Evolutionary conservation across 345 rosid genomes (phyloP).

Genomic region (Eutrema heterophyllum): DNA sequence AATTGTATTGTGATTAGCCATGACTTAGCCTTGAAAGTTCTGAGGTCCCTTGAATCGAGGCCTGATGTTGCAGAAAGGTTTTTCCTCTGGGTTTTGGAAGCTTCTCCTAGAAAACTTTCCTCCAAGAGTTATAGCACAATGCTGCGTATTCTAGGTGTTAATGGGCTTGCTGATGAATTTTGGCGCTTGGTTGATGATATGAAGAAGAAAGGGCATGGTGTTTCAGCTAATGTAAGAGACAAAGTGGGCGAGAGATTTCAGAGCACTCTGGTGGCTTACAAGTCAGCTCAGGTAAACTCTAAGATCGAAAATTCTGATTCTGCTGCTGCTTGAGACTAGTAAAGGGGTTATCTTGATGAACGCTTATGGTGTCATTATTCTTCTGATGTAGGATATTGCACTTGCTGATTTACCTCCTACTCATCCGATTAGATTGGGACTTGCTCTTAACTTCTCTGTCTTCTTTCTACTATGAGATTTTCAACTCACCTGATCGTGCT

Average conservation of each 20-base stretch:
- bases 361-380: neutral
- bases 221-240: slow-evolving; percentile 57
- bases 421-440: slow-evolving; percentile 96
- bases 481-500: slow-evolving; percentile 98
- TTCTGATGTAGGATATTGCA: slow-evolving; percentile 73
- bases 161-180: slow-evolving; percentile 58
- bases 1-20: slow-evolving; percentile 39
- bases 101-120: slow-evolving; percentile 41
- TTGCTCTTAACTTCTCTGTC: slow-evolving; percentile 98
- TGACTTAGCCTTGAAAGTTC: slow-evolving; percentile 50
- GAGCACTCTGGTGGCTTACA: slow-evolving; percentile 90
- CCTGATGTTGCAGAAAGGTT: slow-evolving; percentile 60
- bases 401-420: slow-evolving; percentile 90
- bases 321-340: neutral
- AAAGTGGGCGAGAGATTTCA: slow-evolving; percentile 53
- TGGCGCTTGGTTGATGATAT: slow-evolving; percentile 64
- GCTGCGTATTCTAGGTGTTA: slow-evolving; percentile 55
- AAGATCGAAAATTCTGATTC: neutral
- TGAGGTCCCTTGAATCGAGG: slow-evolving; percentile 43
- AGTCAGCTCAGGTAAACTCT: slow-evolving; percentile 83
- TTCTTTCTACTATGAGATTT: slow-evolving; percentile 98
- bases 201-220: slow-evolving; percentile 81
- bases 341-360: neutral
- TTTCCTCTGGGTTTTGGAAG: slow-evolving; percentile 61
- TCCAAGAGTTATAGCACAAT: slow-evolving; percentile 66